phyloP scores from a whole-genome alignment of 345 rosid species.

The Pistacia vera region DNA sequence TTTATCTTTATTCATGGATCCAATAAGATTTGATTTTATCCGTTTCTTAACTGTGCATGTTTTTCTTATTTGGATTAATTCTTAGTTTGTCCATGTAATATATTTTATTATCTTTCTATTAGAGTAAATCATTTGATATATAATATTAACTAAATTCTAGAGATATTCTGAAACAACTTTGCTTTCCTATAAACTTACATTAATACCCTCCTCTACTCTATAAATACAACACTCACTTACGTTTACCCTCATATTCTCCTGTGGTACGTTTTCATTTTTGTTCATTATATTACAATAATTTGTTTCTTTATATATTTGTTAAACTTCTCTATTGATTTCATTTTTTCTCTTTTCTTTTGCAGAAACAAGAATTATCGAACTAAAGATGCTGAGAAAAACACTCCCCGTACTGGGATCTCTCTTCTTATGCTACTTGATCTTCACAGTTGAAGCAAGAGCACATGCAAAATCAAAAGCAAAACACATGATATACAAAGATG shows the following conservation, averaged over 20 bases:
- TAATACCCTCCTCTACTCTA: not conserved
- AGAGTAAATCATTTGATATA: no score
- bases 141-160: no score
- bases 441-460: not conserved
- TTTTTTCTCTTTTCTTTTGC: not conserved
- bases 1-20: no score
- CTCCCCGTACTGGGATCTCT: not conserved
- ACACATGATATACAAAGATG: conserved; percentile 35
- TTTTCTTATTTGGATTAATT: no score
- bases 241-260: not conserved
- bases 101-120: no score
- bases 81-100: no score
- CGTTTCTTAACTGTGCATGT: no score
- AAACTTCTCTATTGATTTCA: not conserved
- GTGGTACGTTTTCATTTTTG: no score
- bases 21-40: no score
- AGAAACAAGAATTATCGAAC: not conserved
- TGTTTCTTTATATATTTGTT: no score
- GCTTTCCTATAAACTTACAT: not conserved
- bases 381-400: not conserved
- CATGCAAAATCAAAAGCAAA: not conserved
- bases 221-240: not conserved
- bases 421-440: not conserved
- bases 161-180: no score
- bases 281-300: no score